A percentile compares a stretch with the other conserved stretches of the same genome.
phyloP scores from a whole-genome alignment of 257 asterid species.

The Coffea canephora region DNA sequence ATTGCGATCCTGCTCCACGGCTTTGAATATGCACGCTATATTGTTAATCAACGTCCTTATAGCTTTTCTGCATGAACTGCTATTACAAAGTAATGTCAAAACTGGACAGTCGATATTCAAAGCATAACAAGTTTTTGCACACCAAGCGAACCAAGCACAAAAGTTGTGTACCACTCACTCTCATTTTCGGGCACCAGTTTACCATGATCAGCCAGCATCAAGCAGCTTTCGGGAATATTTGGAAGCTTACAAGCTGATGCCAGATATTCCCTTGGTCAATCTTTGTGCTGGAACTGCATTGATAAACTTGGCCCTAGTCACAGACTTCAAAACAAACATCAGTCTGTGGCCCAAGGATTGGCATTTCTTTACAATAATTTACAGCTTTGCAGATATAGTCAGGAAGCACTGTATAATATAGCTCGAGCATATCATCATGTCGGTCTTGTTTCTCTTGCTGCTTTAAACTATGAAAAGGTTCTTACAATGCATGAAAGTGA shows the following conservation, averaged over 20 bases:
- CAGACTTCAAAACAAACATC: conserved; percentile 85
- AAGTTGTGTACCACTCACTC: conserved; percentile 64
- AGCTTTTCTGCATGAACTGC: conserved; percentile 87
- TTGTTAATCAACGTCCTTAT: conserved; percentile 62
- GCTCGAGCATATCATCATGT: conserved; percentile 86
- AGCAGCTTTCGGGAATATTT: conserved; percentile 72
- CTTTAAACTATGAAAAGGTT: too few species aligned
- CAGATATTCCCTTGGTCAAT: conserved; percentile 70
- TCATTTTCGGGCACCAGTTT: conserved; percentile 72
- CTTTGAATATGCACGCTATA: conserved; percentile 60
- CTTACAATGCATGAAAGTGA: too few species aligned
- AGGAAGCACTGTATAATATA: conserved; percentile 73
- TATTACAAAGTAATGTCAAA: conserved; percentile 68
- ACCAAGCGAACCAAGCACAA: conserved; percentile 56
- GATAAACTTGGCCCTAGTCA: conserved; percentile 70
- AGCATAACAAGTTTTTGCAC: conserved; percentile 63
- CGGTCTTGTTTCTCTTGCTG: too few species aligned
- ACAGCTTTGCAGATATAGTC: conserved; percentile 54
- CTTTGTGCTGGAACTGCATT: conserved; percentile 80
- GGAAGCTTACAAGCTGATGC: conserved; percentile 73
- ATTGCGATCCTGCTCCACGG: conserved; percentile 62
- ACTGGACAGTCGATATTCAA: conserved; percentile 37
- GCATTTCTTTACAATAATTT: conserved; percentile 64
- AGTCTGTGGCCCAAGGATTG: conserved; percentile 68
- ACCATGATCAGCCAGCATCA: conserved; percentile 81